Conservation (phyloP, 2,329 filamentous ascomycete species). For the Sclerotiophoma versabilis region DNA sequence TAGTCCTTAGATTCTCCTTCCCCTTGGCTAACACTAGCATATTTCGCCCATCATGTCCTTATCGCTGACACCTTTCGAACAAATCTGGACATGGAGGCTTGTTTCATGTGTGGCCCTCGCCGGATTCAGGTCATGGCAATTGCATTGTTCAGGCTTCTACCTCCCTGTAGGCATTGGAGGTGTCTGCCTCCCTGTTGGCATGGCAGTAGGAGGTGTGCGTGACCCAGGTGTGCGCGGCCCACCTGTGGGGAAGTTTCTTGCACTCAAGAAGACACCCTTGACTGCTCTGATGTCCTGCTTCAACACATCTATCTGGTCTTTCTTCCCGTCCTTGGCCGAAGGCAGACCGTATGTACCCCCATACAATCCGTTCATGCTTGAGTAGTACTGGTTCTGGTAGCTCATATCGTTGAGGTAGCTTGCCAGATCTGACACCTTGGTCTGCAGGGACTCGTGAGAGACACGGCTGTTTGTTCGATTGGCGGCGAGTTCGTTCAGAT, state of each 20-base stretch:
- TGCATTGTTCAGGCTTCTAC: constrained; percentile 20
- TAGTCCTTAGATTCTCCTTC: too few relatives aligned
- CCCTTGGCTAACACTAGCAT: too few relatives aligned
- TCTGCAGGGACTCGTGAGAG: constrained; percentile 59
- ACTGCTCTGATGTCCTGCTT: constrained; percentile 79
- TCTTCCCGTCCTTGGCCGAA: constrained; percentile 61
- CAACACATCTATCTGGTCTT: constrained; percentile 75
- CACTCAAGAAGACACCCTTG: constrained; percentile 78
- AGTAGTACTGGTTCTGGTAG: constrained; percentile 53
- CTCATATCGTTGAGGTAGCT: constrained; percentile 65
- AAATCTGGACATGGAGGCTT: too few relatives aligned
- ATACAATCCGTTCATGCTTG: constrained; percentile 48
- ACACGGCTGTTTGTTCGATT: constrained; percentile 59
- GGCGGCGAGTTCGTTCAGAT: constrained; percentile 60
- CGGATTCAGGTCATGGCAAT: too few relatives aligned
- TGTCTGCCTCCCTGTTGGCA: constrained; percentile 28
- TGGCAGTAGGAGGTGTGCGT: constrained; percentile 17
- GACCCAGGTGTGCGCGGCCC: constrained; percentile 21
- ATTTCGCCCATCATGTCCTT: too few relatives aligned
- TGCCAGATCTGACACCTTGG: constrained; percentile 60
- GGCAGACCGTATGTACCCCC: constrained; percentile 35
- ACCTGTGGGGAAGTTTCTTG: constrained; percentile 69
- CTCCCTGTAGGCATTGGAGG: constrained; percentile 11
- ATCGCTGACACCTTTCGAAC: too few relatives aligned
- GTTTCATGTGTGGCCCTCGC: too few relatives aligned